These are phyloP conservation scores for Draba incana DNA, from an alignment of 345 rosid species.

Conservation along the genomic window DNA sequence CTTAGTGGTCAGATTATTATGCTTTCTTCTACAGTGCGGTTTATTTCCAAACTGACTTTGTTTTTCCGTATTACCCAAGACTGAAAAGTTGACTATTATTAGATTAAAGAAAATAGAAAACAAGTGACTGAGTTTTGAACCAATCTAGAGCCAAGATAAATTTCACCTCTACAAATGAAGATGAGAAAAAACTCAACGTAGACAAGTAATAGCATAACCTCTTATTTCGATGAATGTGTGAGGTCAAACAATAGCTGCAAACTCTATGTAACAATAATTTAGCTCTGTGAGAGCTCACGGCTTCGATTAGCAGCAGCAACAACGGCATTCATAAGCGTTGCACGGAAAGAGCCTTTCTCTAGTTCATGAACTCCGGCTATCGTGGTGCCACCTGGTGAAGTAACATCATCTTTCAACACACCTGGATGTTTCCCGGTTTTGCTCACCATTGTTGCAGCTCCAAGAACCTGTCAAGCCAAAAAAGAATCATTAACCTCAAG, in stretches of 20 bases:
- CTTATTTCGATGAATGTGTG: conserved; percentile 23
- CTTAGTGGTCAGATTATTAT: background rate
- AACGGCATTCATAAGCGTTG: conserved; percentile 85
- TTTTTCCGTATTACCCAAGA: background rate
- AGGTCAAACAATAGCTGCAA: conserved; percentile 4
- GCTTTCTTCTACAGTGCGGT: background rate
- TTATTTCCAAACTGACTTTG: background rate
- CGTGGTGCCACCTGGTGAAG: conserved; percentile 94
- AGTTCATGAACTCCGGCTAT: conserved; percentile 85
- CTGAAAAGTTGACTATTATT: conserved; percentile 2
- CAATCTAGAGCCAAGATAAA: background rate
- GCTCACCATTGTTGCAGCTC: conserved; percentile 83
- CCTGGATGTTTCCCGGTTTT: conserved; percentile 90
- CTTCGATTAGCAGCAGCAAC: conserved; percentile 81
- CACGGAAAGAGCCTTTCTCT: conserved; percentile 88
- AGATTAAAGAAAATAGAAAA: background rate
- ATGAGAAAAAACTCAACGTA: background rate
- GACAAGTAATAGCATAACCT: background rate
- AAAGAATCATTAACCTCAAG: background rate
- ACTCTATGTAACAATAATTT: background rate
- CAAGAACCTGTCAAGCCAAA: conserved; percentile 64
- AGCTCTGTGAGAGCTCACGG: conserved; percentile 65
- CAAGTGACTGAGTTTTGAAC: conserved; percentile 6
- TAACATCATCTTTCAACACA: conserved; percentile 86
- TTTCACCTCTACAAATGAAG: conserved; percentile 27